Conservation (phyloP, 352 stramenopile species). For the Phytophthora vignae region DNA sequence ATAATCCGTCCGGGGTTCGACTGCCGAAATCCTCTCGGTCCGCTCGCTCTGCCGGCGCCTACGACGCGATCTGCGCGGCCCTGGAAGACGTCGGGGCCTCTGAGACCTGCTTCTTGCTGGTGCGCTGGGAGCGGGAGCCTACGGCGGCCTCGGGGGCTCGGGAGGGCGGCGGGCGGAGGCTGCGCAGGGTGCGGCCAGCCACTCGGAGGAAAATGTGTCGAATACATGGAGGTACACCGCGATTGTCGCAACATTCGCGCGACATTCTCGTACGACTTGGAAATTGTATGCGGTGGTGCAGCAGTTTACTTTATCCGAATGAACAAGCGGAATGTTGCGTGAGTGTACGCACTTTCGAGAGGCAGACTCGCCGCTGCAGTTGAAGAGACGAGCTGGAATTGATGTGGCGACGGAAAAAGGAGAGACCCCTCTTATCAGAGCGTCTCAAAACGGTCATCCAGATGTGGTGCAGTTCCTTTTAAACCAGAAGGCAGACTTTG, state of each 20-base stretch:
- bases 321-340: too few species aligned
- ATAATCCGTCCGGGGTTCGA: not conserved
- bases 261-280: too few species aligned
- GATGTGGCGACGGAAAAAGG: not conserved
- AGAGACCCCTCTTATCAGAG: not conserved
- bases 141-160: not conserved
- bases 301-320: too few species aligned
- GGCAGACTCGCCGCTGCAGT: too few species aligned
- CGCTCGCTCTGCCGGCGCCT: not conserved
- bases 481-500: not conserved
- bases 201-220: conserved; percentile 8
- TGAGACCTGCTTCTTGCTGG: not conserved
- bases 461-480: not conserved
- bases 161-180: not conserved
- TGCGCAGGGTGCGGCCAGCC: conserved; percentile 3
- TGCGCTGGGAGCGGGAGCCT: not conserved
- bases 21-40: not conserved
- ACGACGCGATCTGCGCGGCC: not conserved
- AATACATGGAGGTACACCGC: too few species aligned
- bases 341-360: too few species aligned
- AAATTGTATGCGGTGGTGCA: too few species aligned
- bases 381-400: not conserved
- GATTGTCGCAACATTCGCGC: too few species aligned
- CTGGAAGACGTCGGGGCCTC: not conserved
- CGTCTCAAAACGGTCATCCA: not conserved